Evolutionary conservation across 306 rosid species (phyloP).

Genomic region (Castanea crenata): DNA sequence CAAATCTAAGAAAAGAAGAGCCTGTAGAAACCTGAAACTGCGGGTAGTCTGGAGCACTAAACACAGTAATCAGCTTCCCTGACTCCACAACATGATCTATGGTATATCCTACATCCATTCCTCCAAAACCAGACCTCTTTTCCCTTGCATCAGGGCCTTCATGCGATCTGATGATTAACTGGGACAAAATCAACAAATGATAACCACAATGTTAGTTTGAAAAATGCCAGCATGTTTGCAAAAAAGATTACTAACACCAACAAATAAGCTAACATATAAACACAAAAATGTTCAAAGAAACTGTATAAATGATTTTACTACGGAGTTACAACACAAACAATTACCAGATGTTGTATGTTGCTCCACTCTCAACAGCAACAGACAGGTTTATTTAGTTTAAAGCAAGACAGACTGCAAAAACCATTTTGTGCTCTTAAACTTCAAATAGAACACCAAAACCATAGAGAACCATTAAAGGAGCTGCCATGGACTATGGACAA

Average conservation of each 20-base stretch:
- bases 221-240: neutral
- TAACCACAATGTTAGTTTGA: conserved; percentile 30
- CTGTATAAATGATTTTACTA: neutral
- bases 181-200: conserved; percentile 15
- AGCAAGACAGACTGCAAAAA: conserved; percentile 1
- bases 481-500: neutral
- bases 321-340: conserved; percentile 6
- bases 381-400: neutral
- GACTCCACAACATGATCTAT: conserved; percentile 89
- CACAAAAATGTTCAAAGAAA: neutral
- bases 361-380: neutral
- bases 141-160: conserved; percentile 98
- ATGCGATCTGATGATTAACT: conserved; percentile 90
- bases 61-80: conserved; percentile 79
- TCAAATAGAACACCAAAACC: neutral
- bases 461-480: neutral
- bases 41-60: conserved; percentile 96
- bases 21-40: conserved; percentile 72
- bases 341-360: neutral
- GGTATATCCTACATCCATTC: conserved; percentile 83
- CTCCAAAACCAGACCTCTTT: conserved; percentile 73
- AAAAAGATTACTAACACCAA: conserved; percentile 11
- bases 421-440: neutral
- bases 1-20: conserved; percentile 7
- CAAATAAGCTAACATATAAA: conserved; percentile 17